Base-by-base conservation (phyloP, 768 basidiomycete species). In the Mycena belliarum region DNA sequence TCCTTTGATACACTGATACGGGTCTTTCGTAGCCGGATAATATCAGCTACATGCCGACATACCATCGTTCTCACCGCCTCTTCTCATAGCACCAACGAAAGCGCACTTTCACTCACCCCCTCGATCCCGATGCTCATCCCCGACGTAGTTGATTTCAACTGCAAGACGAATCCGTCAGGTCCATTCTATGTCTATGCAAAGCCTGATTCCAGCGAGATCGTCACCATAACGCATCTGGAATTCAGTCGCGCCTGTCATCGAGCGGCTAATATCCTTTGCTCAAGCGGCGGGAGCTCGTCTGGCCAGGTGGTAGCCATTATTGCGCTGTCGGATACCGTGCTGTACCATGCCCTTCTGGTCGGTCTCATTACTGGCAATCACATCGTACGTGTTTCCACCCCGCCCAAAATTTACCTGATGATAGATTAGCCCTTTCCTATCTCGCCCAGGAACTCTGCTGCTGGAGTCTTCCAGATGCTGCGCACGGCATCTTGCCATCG, bases 171-270 rank as follows among this genome's bases (percentile, higher is more conserved):
- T 38, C 37, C 37, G 6, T 38, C 37, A 5, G 37, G 37, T 38
- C 37, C 37, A 10, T 38, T 38, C 37, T 38, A 38, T n/a, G 18
- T 38, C 37, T 38, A 38, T n/a, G 37, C 37, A 38, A n/a, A 38
- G 37, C 37, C 37, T n/a, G 37, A 38, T 6, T 41, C 40, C 20
- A 21, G 28, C 40, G 49, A 41, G 12, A 55, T 70, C 12, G 65
- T 66, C 7, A 55, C 60, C 32, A 70, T 82, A 20, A 70, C 75
- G 3, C 72, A 75, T 48, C 51, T 77, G 7, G 78, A 82, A 49
- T 82, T 80, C 59, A 72, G 70, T 15, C 74, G 74, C 11, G 80
- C 79, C 11, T 72, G 70, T 48, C 76, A 81, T 55, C 74, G 79
- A 20, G 65, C 75, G 20, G 77, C 79, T 0, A 74, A 75, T 55